These are phyloP conservation scores for Apiospora malaysiana DNA, from an alignment of 2,329 filamentous ascomycete genomes.

Conservation along the genomic window DNA sequence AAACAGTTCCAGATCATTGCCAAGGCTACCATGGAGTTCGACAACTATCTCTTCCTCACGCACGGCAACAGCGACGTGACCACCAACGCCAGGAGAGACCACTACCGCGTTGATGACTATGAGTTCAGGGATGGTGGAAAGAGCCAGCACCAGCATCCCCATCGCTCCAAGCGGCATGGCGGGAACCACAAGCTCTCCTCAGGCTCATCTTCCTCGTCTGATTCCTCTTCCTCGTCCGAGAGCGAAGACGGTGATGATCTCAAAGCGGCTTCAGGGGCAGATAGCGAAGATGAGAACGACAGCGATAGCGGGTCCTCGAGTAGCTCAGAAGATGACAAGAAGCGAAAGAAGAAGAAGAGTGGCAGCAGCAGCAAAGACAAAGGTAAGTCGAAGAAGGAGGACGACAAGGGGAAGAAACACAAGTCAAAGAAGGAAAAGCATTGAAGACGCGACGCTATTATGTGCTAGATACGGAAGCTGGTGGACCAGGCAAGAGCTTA, in stretches of 20 bases:
- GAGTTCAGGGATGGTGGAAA: background rate
- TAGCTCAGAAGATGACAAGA: constrained; percentile 29
- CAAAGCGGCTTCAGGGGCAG: background rate
- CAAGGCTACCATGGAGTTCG: constrained; percentile 19
- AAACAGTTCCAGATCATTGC: constrained; percentile 23
- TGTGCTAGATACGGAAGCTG: background rate
- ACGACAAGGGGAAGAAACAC: constrained; percentile 1
- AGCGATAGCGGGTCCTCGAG: constrained; percentile 13
- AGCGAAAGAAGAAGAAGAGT: constrained; percentile 10
- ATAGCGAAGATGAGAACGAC: background rate
- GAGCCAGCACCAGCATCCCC: background rate
- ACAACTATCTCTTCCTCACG: constrained; percentile 17
- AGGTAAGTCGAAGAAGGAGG: constrained; percentile 16
- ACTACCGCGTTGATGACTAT: constrained; percentile 8
- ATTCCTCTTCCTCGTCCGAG: constrained; percentile 15
- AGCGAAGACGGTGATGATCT: background rate
- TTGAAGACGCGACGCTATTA: background rate
- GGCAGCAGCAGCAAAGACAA: background rate
- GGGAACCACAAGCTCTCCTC: background rate
- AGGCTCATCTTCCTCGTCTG: background rate
- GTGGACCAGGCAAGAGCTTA: background rate
- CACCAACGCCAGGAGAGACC: constrained; percentile 22
- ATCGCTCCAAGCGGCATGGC: background rate
- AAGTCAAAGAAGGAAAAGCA: background rate
- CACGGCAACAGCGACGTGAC: constrained; percentile 27